A percentile compares a stretch with the other conserved stretches of the same genome.
Evolutionary conservation across 2,329 filamentous ascomycete species (phyloP).

Genomic region (Neofusicoccum cordaticola): DNA sequence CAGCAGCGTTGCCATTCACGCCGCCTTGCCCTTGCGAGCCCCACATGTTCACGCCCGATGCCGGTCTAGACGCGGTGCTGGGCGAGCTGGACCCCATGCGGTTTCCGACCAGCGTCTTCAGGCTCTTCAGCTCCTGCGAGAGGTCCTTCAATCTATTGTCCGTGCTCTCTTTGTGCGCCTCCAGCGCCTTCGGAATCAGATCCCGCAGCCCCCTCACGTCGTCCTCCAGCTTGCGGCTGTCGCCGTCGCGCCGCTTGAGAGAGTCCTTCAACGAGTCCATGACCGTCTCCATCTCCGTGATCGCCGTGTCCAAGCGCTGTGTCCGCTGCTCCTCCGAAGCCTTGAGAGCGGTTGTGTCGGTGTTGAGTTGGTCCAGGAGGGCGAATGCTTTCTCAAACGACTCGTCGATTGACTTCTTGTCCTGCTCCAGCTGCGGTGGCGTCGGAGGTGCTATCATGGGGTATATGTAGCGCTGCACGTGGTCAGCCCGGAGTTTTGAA

Average conservation of each 20-base stretch:
- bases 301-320: slow-evolving; percentile 74
- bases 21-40: slow-evolving; percentile 5
- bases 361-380: slow-evolving; percentile 84
- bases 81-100: slow-evolving; percentile 42
- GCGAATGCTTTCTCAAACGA: slow-evolving; percentile 90
- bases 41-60: slow-evolving; percentile 18
- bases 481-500: slow-evolving; percentile 18
- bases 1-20: slow-evolving; percentile 27
- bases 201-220: slow-evolving; percentile 82
- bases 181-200: slow-evolving; percentile 81
- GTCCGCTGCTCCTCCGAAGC: slow-evolving; percentile 80
- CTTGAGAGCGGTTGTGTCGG: slow-evolving; percentile 87
- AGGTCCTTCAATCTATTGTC: slow-evolving; percentile 82
- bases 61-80: slow-evolving; percentile 9
- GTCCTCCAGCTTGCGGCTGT: slow-evolving; percentile 79
- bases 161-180: slow-evolving; percentile 80
- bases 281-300: slow-evolving; percentile 81
- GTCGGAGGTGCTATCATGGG: slow-evolving; percentile 92
- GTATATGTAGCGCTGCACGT: slow-evolving; percentile 74
- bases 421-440: slow-evolving; percentile 86
- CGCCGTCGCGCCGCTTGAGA: slow-evolving; percentile 78
- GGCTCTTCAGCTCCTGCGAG: slow-evolving; percentile 80
- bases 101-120: slow-evolving; percentile 80
- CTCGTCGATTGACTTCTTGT: slow-evolving; percentile 89
- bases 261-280: slow-evolving; percentile 78